Base-by-base conservation (phyloP, 2,329 filamentous ascomycete genomes). In the Colletotrichum magnum region DNA sequence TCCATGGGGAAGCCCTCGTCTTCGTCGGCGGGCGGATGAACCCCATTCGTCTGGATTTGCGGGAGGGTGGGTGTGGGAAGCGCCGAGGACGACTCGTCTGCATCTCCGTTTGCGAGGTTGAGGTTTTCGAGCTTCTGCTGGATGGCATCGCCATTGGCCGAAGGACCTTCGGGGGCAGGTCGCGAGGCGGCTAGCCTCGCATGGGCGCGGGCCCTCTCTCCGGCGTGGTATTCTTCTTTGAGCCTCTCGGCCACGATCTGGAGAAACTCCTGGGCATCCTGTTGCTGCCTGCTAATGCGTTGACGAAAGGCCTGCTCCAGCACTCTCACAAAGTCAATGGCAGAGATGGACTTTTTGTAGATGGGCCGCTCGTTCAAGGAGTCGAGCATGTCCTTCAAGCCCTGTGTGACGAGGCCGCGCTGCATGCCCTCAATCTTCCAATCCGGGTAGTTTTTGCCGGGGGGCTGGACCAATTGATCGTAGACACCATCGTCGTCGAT, bases 181-280 rank as follows among this genome's bases (percentile, higher is more conserved):
- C 47, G 73, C 58, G 15, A 76, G 41, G 39, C 75, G 53, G 71
- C 79, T 68, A 73, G 78, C 73, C 73, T 79, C 56, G 89, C 89
- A 67, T 88, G 85, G 53, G 82, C 83, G 71, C 95, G 87, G 13
- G 94, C 94, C 76, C 92, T 89, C 75, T 89, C 87, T 1, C 94
- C 94, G 4, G 94, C 94, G 77, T 97, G 91, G 76, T 98, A 97
- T 80, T 99, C 96, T 77, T 99, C 96, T 75, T 94, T 94, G 64
- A 99, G 84, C 60, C 95, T 88, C 82, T 99, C 95, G 3, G 94
- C 93, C 13, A 99, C 92, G 58, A 98, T 92, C 82, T 99, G 96
- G 64, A 99, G 82, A 72, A 99, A 98, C 79, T 99, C 96, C 77
- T 99, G 96, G 12, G 96, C 96, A 83, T 99, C 96, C 80, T 99